A percentile compares a stretch with the other conserved stretches of the same genome.
Evolutionary conservation across 164 flowering plant species (phyloP).

Genomic region (Berberis vulgaris): DNA sequence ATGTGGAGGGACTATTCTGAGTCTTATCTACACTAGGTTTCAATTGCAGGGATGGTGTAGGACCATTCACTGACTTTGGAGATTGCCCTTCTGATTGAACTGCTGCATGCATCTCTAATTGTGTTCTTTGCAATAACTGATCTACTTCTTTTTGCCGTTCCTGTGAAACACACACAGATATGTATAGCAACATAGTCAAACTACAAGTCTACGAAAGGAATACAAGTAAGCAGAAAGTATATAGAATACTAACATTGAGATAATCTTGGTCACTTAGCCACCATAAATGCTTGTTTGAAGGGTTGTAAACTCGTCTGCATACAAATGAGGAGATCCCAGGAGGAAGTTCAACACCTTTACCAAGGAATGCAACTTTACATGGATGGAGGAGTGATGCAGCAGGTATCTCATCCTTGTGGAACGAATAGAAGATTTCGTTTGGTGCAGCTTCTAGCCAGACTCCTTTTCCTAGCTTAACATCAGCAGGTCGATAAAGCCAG

Average conservation of each 20-base stretch:
- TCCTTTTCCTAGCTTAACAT: conserved; percentile 79
- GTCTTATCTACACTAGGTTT: conserved; percentile 31
- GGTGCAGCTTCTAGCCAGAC: conserved; percentile 66
- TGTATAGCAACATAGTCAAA: background rate
- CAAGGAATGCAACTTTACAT: conserved; percentile 29
- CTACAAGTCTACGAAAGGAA: background rate
- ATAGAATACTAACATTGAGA: conserved; percentile 57
- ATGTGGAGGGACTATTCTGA: conserved; percentile 39
- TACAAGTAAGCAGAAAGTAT: background rate
- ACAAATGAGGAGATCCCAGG: conserved; percentile 79
- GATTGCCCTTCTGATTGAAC: conserved; percentile 61
- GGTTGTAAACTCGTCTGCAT: conserved; percentile 85
- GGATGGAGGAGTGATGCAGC: conserved; percentile 81
- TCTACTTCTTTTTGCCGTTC: conserved; percentile 84
- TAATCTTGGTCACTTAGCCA: conserved; percentile 88
- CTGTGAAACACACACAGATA: conserved; percentile 21
- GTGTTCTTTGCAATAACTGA: conserved; percentile 56
- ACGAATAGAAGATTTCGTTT: conserved; percentile 88
- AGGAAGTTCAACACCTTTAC: conserved; percentile 85
- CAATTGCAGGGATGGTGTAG: too few relatives aligned
- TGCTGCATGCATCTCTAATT: conserved; percentile 1
- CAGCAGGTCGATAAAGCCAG: conserved; percentile 42
- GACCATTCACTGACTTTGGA: conserved; percentile 3
- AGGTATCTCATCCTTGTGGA: conserved; percentile 81
- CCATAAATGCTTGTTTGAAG: conserved; percentile 67